Evolutionary conservation across 768 basidiomycete species (phyloP), one percentile per base, ranked within the genome.

Genomic region (Termitomyces titanicus): DNA sequence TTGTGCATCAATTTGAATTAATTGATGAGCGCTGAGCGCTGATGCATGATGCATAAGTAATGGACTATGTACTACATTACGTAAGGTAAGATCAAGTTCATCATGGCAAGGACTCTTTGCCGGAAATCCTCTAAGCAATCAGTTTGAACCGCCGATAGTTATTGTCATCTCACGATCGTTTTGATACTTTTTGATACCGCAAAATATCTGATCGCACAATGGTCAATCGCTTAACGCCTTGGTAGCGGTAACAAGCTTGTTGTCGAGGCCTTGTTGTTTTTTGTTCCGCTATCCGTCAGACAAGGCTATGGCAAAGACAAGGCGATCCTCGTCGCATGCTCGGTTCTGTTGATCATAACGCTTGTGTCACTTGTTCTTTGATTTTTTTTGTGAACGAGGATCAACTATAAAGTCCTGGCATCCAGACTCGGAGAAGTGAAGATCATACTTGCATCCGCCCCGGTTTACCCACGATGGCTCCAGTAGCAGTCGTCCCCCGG

Each of bases 221-320:
- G 29, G 55, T 40, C 43, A 50, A 39, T 31, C 49, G 24, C 35
- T 51, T 27, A 29, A 27, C 25, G 24, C 11, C 54, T 24, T 50
- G 46, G n/a, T 37, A 25, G 54, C 27, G 37, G 44, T 53, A 29
- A 51, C 39, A 34, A 34, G 20, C 39, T 55, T 58, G 54, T 57
- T 63, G 43, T 58, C 38, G 51, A 54, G 45, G 48, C 57, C 54
- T 60, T 56, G 59, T 57, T 60, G 55, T 57, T 56, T 56, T 56
- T 60, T 56, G 59, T 63, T 43, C 49, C 47, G 11, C 20, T 34
- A 45, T 49, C 37, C 4, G 25, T 35, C n/a, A 25, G 35, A 49
- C 48, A 49, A 49, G 48, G 48, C 48, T 37, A 49, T 55, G 40
- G 27, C 40, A 34, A 56, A 37, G 52, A 58, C 61, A 56, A 55